phyloP scores from a whole-genome alignment of 495 filamentous ascomycete species.

The Podospora comata region DNA sequence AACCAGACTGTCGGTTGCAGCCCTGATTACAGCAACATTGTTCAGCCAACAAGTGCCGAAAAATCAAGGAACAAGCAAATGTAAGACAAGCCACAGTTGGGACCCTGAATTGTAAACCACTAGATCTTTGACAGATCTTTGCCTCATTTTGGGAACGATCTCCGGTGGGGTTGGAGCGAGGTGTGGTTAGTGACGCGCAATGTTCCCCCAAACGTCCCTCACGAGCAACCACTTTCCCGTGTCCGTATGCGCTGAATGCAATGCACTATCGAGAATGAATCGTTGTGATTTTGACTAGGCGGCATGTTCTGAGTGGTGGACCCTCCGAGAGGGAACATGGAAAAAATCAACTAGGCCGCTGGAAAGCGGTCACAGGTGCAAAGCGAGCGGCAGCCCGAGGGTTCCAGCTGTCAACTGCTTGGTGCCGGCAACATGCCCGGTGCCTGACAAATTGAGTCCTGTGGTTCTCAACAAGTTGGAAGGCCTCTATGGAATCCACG shows the following conservation, averaged over 20 bases:
- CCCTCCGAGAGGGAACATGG: neutral
- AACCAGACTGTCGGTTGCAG: neutral
- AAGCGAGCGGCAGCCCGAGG: slow-evolving; percentile 4
- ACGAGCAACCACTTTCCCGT: neutral
- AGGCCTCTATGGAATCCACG: neutral
- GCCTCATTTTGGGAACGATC: neutral
- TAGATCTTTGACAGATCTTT: slow-evolving; percentile 6
- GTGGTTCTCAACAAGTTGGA: neutral
- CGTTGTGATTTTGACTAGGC: neutral
- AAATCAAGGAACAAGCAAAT: slow-evolving; percentile 1
- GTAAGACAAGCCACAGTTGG: neutral
- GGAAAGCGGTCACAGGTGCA: slow-evolving; percentile 1
- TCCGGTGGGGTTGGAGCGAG: slow-evolving; percentile 1
- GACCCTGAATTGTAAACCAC: slow-evolving; percentile 1
- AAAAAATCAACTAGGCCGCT: neutral
- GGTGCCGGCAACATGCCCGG: neutral
- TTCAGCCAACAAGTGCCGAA: slow-evolving; percentile 5
- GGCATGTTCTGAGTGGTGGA: neutral
- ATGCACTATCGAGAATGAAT: neutral
- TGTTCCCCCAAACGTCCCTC: neutral
- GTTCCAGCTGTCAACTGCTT: neutral
- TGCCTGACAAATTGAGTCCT: slow-evolving; percentile 4
- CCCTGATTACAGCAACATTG: neutral
- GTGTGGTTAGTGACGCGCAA: slow-evolving; percentile 1
- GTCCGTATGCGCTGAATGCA: neutral